A percentile compares a stretch with the other conserved stretches of the same genome.
phyloP scores from a whole-genome alignment of 129 eudicot genomes.

The Deinandra increscens region DNA sequence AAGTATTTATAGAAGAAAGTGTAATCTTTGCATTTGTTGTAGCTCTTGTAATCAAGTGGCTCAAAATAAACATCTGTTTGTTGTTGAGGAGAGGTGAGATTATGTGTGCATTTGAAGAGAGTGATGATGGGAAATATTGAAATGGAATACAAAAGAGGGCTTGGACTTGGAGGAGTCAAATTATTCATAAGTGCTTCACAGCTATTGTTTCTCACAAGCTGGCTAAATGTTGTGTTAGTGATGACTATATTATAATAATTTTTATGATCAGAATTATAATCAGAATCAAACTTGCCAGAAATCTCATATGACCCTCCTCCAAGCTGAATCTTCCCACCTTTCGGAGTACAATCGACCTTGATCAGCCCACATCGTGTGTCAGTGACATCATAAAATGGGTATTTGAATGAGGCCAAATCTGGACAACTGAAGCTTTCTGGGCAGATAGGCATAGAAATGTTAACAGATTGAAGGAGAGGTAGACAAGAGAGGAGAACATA shows the following conservation, averaged over 20 bases:
- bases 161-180: constrained; percentile 19
- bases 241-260: too few species aligned
- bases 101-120: constrained; percentile 37
- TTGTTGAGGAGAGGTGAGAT: not conserved
- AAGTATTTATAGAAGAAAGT: constrained; percentile 12
- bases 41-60: not conserved
- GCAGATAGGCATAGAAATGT: constrained; percentile 20
- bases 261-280: not conserved
- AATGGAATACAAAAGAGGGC: constrained; percentile 26
- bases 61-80: not conserved
- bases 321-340: not conserved
- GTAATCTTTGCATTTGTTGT: constrained; percentile 12
- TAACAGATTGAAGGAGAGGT: constrained; percentile 15
- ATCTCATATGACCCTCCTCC: not conserved
- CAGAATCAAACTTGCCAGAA: not conserved
- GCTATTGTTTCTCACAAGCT: not conserved
- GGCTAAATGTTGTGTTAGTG: not conserved
- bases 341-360: not conserved
- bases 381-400: constrained; percentile 1
- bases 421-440: constrained; percentile 26
- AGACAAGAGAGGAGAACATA: constrained; percentile 6
- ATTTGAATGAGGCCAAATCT: not conserved
- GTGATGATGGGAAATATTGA: not conserved
- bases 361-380: not conserved
- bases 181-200: constrained; percentile 23